Base-by-base conservation (phyloP, 352 stramenopile species). In the Pythium folliculosum region DNA sequence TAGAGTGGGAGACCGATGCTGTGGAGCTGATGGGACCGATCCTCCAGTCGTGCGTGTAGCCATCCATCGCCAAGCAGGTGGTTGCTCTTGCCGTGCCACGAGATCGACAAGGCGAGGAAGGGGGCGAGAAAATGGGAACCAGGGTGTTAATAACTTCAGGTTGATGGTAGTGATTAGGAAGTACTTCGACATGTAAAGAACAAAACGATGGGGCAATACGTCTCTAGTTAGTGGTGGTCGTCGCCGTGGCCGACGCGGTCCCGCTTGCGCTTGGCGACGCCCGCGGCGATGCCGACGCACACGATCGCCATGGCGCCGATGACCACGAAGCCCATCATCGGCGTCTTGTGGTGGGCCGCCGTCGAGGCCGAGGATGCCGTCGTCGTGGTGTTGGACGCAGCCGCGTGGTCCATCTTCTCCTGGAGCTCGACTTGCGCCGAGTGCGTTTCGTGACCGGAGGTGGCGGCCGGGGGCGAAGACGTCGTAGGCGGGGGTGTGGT, bases 251-350 rank as follows among this genome's bases (percentile, higher is more conserved):
- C 44, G 12, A 22, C 55, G 25, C 16, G 14, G 2, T 51, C 43
- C 1, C 40, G 13, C 43, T 62, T 68, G 2, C 30, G 43, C 52
- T 63, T 62, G 52, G 61, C 40, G n/a, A 68, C 19, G 44, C 62
- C 53, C 4, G 53, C 62, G 21, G 62, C 62, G 7, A 68, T 27
- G 44, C 62, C 62, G 16, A 68, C 62, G 17, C 62, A 68, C 8
- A 68, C 2, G 35, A 68, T 68, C 62, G 62, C 62, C 27, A 68
- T 63, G 21, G 62, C 62, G 12, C 62, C 62, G 10, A 68, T 32
- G 32, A 68, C 19, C 0, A 68, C 22, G 23, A 45, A 57, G 27
- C 62, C 62, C 16, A 16, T 48, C 52, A 68, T 58, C 1, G 62
- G 62, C 43, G 62, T 68, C 40, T 49, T 48, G 44, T 68, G 62